Base-by-base conservation (phyloP, 495 filamentous ascomycete species). In the Penicillium cinerascens region DNA sequence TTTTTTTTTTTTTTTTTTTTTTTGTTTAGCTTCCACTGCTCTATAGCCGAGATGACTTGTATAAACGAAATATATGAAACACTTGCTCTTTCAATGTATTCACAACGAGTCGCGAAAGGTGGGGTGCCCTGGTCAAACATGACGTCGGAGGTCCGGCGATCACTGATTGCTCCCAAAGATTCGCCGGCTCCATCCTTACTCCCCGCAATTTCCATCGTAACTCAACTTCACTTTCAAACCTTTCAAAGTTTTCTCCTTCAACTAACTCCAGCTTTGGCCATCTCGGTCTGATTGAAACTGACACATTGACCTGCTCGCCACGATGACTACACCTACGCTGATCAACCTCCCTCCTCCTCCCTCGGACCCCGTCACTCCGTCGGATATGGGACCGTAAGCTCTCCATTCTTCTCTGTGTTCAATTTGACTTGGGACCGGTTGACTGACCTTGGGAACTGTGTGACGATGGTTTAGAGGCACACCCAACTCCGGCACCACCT, bases 321-420 rank as follows among this genome's bases (percentile, higher is more conserved):
- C 49, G 44, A 75, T 75, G 72, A 61, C 63, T 15, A 72, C 67
- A 39, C 69, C 78, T n/a, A 93, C 87, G 47, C 72, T 95, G 54
- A 90, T 95, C 74, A 89, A 92, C 65, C 80, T 95, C 39, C 91
- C 91, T 26, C 88, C 88, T 49, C 86, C 89, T 42, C 86, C 87
- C 8, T 90, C 88, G 23, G 87, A 89, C 51, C 86, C 89, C 20
- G 87, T 86, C 51, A 96, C 91, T n/a, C 91, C 91, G 23, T 90
- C 87, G 8, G 91, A 95, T 52, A 86, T 89, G 74, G 79, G 78
- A 58, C 90, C 90, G 91, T 95, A 80, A 78, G 90, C 77, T 44
- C 46, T 33, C 47, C 55, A 47, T 29, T 55, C 36, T 38, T 9
- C 7, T 18, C 33, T 36, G 3, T 36, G 33, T n/a, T 36, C 15